Evolutionary conservation across 805 yeast species (phyloP).

Genomic region (Metschnikowia vanudenii): DNA sequence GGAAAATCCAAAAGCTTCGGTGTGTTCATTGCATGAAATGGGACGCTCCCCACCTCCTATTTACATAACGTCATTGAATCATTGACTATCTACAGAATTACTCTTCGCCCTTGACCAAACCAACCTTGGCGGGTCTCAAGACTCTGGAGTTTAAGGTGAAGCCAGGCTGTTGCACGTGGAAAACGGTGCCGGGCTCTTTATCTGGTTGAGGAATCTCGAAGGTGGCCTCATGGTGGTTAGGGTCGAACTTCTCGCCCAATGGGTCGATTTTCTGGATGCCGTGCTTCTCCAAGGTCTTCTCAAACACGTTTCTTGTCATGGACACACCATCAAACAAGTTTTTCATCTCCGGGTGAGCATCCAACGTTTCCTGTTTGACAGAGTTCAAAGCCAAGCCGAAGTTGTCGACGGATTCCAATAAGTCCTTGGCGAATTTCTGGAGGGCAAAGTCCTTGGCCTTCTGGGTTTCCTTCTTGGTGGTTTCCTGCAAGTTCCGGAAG

Average conservation of each 20-base stretch:
- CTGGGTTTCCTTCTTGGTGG: slow-evolving; percentile 81
- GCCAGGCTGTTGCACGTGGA: slow-evolving; percentile 90
- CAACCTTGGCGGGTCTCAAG: slow-evolving; percentile 93
- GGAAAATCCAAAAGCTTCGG: too few species aligned
- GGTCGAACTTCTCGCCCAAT: slow-evolving; percentile 81
- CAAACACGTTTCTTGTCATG: slow-evolving; percentile 85
- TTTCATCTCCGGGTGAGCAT: slow-evolving; percentile 45
- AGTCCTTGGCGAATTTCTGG: slow-evolving; percentile 87
- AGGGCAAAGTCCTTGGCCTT: slow-evolving; percentile 88
- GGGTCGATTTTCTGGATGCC: slow-evolving; percentile 84
- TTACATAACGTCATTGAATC: neutral
- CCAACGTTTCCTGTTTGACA: slow-evolving; percentile 61
- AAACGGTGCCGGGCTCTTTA: slow-evolving; percentile 88
- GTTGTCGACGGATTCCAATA: slow-evolving; percentile 86
- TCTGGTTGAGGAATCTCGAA: slow-evolving; percentile 84
- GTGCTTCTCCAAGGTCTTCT: slow-evolving; percentile 75
- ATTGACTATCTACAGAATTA: slow-evolving; percentile 1
- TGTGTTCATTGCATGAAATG: too few species aligned
- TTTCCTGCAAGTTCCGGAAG: slow-evolving; percentile 87
- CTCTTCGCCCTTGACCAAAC: slow-evolving; percentile 66
- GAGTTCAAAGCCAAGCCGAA: slow-evolving; percentile 81
- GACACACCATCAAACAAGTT: slow-evolving; percentile 84
- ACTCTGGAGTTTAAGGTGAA: slow-evolving; percentile 84
- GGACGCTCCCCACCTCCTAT: neutral
- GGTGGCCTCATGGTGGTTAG: slow-evolving; percentile 89